Evolutionary conservation across 148 eudicot species (phyloP).

Genomic region (Chenopodium quinoa): DNA sequence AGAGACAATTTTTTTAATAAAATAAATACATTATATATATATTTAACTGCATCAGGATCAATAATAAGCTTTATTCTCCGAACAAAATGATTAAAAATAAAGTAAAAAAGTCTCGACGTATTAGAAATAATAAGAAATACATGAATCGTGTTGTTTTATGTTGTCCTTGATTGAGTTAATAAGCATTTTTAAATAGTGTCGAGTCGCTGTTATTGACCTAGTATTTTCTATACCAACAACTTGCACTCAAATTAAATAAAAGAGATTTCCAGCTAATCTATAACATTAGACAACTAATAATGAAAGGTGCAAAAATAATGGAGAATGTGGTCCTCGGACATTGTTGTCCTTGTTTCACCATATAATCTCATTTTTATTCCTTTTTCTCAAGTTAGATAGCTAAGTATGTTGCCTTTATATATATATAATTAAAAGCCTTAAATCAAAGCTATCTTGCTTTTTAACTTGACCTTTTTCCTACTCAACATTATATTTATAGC

Average conservation of each 20-base stretch:
- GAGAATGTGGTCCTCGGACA: slow-evolving; percentile 34
- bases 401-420: slow-evolving; percentile 5
- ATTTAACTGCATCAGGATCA: too few species aligned
- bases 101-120: too few species aligned
- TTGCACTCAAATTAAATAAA: slow-evolving; percentile 2
- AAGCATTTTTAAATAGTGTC: too few species aligned
- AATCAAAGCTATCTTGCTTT: slow-evolving; percentile 14
- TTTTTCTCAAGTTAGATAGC: slow-evolving; percentile 8
- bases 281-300: slow-evolving; percentile 23
- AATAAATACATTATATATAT: too few species aligned
- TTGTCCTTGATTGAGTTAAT: too few species aligned
- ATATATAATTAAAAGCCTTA: neutral
- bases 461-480: neutral
- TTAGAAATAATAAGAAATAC: too few species aligned
- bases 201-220: neutral
- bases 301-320: slow-evolving; percentile 32
- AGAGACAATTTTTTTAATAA: too few species aligned
- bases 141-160: too few species aligned
- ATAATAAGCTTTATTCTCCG: too few species aligned
- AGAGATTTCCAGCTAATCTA: slow-evolving; percentile 17
- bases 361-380: slow-evolving; percentile 19
- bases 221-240: slow-evolving; percentile 6
- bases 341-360: slow-evolving; percentile 23
- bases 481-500: neutral
- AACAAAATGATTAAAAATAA: too few species aligned